Conservation (phyloP, 345 rosid genomes). For the Hibiscus tridactylites region DNA sequence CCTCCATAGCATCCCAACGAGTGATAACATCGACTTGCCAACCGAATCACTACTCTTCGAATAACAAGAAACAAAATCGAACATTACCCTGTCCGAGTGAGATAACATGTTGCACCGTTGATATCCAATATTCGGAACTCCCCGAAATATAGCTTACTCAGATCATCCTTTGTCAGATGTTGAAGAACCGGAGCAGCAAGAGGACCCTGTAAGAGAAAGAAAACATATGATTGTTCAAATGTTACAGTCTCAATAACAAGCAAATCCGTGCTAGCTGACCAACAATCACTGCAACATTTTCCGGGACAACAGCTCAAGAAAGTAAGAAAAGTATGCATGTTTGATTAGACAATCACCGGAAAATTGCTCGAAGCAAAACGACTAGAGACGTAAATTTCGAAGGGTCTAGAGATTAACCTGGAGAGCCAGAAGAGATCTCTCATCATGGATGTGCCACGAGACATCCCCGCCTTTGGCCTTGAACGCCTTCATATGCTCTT, state of each 20-base stretch:
- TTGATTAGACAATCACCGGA: not conserved
- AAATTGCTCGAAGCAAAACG: not conserved
- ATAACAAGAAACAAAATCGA: conserved; percentile 2
- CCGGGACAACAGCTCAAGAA: not conserved
- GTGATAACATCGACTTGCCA: not conserved
- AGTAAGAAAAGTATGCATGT: not conserved
- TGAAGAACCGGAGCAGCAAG: conserved; percentile 91
- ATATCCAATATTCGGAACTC: conserved; percentile 77
- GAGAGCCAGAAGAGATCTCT: conserved; percentile 96
- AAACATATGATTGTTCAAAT: not conserved
- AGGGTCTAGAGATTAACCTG: conserved; percentile 45
- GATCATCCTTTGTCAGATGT: conserved; percentile 72
- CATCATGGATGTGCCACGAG: conserved; percentile 93
- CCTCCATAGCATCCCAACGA: not conserved
- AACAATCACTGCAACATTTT: not conserved
- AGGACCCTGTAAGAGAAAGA: conserved; percentile 62
- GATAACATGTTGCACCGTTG: conserved; percentile 70
- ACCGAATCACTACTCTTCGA: not conserved
- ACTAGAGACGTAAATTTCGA: not conserved
- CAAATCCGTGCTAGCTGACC: not conserved
- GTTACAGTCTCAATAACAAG: not conserved
- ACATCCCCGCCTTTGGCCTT: conserved; percentile 92
- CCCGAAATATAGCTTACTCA: conserved; percentile 91
- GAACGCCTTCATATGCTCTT: conserved; percentile 51
- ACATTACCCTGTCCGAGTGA: conserved; percentile 89